These are phyloP conservation scores for Lotus japonicus DNA, from an alignment of 306 rosid species.

Conservation along the genomic window DNA sequence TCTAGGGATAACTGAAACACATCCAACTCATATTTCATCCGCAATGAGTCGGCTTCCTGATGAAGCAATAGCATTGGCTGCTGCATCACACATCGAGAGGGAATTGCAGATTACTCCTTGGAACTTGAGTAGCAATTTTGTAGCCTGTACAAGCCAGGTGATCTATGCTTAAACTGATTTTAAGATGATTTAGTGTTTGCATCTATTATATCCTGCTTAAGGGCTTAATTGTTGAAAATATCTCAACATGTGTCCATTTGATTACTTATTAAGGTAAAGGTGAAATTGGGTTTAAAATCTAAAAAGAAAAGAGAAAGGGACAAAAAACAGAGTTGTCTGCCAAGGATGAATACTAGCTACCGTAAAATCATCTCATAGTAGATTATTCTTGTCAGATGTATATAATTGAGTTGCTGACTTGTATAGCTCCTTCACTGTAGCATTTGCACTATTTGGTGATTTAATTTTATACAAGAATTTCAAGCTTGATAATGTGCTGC, in stretches of 20 bases:
- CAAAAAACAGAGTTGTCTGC: neutral
- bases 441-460: neutral
- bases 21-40: constrained; percentile 75
- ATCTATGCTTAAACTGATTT: constrained; percentile 16
- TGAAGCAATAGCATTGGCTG: constrained; percentile 95
- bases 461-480: neutral
- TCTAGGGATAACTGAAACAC: constrained; percentile 80
- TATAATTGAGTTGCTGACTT: neutral
- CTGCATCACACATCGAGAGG: constrained; percentile 96
- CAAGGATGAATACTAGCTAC: neutral
- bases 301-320: neutral
- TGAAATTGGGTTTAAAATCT: neutral
- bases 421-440: neutral
- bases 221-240: no score
- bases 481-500: neutral
- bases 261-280: no score
- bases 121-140: constrained; percentile 95
- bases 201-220: neutral
- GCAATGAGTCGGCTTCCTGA: constrained; percentile 94
- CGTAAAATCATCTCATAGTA: neutral
- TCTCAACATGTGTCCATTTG: no score
- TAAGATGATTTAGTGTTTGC: neutral
- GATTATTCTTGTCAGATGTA: neutral
- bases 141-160: constrained; percentile 92
- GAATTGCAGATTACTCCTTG: constrained; percentile 97